phyloP scores from a whole-genome alignment of 768 basidiomycete species.

The Russula sp. region DNA sequence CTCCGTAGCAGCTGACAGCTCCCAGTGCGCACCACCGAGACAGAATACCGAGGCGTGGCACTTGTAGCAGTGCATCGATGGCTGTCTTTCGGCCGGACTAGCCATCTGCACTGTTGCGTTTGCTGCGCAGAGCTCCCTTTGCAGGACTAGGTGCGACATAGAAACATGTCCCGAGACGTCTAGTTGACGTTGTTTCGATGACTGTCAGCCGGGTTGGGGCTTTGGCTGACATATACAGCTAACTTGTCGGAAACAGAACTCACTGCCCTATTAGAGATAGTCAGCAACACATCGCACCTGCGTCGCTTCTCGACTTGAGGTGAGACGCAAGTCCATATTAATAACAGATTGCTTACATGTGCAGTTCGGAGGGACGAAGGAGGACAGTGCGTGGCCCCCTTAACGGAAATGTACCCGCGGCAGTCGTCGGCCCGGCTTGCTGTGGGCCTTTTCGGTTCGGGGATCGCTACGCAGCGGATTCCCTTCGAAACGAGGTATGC shows the following conservation, averaged over 20 bases:
- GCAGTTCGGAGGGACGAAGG: conserved; percentile 1
- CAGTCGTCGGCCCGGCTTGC: conserved; percentile 2
- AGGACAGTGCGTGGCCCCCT: not conserved
- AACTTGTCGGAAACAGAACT: not conserved
- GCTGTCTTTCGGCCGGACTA: conserved; percentile 10
- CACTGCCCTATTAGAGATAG: not conserved
- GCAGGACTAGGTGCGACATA: not conserved
- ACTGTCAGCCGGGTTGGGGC: too few relatives aligned
- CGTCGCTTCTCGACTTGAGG: not conserved
- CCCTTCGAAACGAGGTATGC: not conserved
- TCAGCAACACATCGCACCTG: not conserved
- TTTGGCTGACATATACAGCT: not conserved
- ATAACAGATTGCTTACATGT: not conserved
- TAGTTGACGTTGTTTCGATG: not conserved
- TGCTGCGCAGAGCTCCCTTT: not conserved
- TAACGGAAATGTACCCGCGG: not conserved
- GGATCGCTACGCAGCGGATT: not conserved
- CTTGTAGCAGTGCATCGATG: conserved; percentile 1
- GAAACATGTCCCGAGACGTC: not conserved
- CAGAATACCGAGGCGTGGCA: not conserved
- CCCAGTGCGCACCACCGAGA: not conserved
- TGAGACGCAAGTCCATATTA: not conserved
- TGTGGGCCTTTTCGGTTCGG: not conserved
- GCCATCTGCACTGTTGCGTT: conserved; percentile 3
- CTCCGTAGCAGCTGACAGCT: not conserved